Evolutionary conservation across 2,329 filamentous ascomycete species (phyloP).

Genomic region (Diplodia corticola): DNA sequence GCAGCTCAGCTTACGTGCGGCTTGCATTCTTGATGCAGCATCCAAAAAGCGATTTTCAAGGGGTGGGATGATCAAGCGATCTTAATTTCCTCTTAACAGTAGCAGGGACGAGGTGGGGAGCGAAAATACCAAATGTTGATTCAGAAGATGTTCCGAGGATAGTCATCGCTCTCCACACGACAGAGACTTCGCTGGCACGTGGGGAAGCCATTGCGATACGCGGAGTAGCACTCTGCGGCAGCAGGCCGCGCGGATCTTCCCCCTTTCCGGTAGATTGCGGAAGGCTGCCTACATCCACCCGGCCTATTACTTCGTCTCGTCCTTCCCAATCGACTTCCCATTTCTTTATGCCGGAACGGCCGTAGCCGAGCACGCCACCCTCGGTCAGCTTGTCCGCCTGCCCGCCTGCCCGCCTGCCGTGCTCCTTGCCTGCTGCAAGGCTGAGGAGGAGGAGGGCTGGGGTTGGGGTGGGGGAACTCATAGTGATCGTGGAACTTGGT

Average conservation of each 20-base stretch:
- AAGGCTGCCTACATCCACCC: background rate
- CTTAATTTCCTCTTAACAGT: background rate
- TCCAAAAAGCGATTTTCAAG: background rate
- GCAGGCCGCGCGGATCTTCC: background rate
- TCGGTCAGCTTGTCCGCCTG: background rate
- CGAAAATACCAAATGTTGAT: background rate
- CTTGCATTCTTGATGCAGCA: background rate
- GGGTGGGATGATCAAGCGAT: background rate
- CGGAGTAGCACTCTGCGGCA: background rate
- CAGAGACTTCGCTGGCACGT: background rate
- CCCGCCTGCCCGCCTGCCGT: background rate
- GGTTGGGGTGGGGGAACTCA: too few species aligned
- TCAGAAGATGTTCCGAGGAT: background rate
- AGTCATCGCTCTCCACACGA: background rate
- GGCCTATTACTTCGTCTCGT: background rate
- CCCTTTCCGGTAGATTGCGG: background rate
- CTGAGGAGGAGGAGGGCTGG: too few species aligned
- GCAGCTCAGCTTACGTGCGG: background rate
- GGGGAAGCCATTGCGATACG: background rate
- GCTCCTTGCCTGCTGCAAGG: conserved; percentile 6
- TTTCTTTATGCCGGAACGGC: background rate
- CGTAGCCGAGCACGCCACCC: background rate
- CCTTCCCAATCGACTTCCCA: background rate
- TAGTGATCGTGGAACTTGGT: too few species aligned
- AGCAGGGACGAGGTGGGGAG: background rate